These are phyloP conservation scores for Metarhizium sp. DNA, from an alignment of 2,329 filamentous ascomycete species.

Conservation along the genomic window DNA sequence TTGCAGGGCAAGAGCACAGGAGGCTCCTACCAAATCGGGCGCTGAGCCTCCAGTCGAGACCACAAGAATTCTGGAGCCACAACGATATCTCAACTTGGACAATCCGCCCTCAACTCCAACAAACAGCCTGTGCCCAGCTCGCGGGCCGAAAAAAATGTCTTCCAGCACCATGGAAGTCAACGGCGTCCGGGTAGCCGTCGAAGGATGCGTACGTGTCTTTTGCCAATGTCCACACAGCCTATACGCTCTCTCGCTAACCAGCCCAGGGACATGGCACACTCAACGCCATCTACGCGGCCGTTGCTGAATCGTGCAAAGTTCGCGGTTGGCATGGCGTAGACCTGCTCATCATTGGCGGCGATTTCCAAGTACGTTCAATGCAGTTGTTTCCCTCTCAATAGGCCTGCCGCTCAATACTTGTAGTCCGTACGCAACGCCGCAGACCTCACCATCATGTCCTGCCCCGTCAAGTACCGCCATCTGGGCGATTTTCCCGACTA, in stretches of 20 bases:
- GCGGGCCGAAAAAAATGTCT: slow-evolving; percentile 12
- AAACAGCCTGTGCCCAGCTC: background rate
- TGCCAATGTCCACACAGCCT: background rate
- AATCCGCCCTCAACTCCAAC: background rate
- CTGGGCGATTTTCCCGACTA: slow-evolving; percentile 93
- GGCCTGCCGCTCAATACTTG: background rate
- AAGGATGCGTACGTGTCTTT: slow-evolving; percentile 63
- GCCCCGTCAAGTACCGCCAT: slow-evolving; percentile 76
- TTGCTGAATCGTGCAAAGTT: slow-evolving; percentile 56
- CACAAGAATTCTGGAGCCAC: too few species aligned
- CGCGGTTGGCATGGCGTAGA: slow-evolving; percentile 78
- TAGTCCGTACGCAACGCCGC: slow-evolving; percentile 79
- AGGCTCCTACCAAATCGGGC: too few species aligned
- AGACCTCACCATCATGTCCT: slow-evolving; percentile 82
- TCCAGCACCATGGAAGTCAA: slow-evolving; percentile 23
- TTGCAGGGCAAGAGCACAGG: too few species aligned
- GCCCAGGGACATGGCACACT: slow-evolving; percentile 79
- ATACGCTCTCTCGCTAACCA: slow-evolving; percentile 11
- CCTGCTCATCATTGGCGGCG: slow-evolving; percentile 86
- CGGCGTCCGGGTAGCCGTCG: slow-evolving; percentile 67
- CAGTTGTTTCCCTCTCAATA: background rate
- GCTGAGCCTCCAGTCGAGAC: too few species aligned
- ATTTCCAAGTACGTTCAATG: slow-evolving; percentile 65
- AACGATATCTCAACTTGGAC: background rate
- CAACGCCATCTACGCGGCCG: slow-evolving; percentile 80